Base-by-base conservation (phyloP, 73 alveolate genomes). In the Paramecium primaurelia region DNA sequence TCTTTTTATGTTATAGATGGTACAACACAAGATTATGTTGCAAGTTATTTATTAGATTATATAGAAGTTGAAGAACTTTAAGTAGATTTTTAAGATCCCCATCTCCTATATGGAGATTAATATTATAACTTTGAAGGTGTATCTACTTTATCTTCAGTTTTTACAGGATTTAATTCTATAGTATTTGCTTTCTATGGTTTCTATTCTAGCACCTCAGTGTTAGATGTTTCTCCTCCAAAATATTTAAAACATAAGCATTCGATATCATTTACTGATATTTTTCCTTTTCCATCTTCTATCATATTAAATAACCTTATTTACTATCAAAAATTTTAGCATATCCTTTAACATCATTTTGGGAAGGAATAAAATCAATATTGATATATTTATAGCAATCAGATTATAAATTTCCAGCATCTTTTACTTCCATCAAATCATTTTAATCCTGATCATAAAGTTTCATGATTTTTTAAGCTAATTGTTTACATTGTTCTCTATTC, bases 311-410 rank as follows among this genome's bases (percentile, higher is more conserved):
- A 11, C 8, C 45, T 11, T 16, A 20, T 26, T 20, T 80, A 80
- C 91, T n/a, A 80, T 80, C 91, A 44, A 80, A 26, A 10, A 80
- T 42, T 80, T 42, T 44, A 44, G 91, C 47, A 80, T 80, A 80
- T 80, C 75, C 36, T 25, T 30, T 42, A 11, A 80, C 38, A 47
- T 80, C 91, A 32, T 14, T 47, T 80, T 34, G 30, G 25, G 77
- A n/a, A 25, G 77, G 91, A 9, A 22, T 47, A 49, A 45, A 80
- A 40, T 42, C 91, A 9, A 32, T 16, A 26, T 80, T 80, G 37
- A 80, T 80, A 1, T 77, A 54, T 80, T 64, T 80, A 80, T 80
- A 80, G 91, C 91, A 80, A 49, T 80, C 91, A 26, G 91, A 80
- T 49, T 80, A 54, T 73, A 80, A 20, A 18, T 45, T 22, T 4